Evolutionary conservation across 164 flowering plant species (phyloP).

Genomic region (Nelumbo lutea): DNA sequence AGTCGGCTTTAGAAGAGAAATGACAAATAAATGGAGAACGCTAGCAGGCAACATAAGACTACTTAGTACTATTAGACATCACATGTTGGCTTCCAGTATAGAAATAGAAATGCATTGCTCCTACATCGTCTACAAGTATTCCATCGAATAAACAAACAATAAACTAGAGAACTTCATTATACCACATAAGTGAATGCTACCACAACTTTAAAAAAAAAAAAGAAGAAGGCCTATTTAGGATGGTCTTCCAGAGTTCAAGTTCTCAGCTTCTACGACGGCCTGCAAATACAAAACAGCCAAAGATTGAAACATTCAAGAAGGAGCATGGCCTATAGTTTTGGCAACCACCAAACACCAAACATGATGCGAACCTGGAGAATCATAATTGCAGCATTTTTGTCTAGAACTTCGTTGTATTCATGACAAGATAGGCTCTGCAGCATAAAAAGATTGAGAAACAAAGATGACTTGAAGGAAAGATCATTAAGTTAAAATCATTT

Average conservation of each 20-base stretch:
- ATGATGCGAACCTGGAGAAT: conserved; percentile 58
- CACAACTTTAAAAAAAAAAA: too few species aligned
- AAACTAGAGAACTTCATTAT: neutral
- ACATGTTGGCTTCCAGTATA: neutral
- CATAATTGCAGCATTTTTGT: conserved; percentile 74
- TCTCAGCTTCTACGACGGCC: conserved; percentile 67
- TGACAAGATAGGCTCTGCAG: conserved; percentile 63
- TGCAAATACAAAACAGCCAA: conserved; percentile 19
- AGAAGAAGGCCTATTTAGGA: neutral
- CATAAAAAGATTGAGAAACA: conserved; percentile 11
- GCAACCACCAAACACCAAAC: neutral
- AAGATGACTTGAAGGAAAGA: neutral
- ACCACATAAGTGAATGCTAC: neutral
- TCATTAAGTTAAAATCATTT: neutral
- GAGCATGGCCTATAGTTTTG: neutral
- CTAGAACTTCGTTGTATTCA: conserved; percentile 83
- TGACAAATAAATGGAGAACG: too few species aligned
- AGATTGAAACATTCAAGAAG: neutral
- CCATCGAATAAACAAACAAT: too few species aligned
- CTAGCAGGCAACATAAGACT: too few species aligned
- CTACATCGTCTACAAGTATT: too few species aligned
- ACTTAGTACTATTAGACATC: too few species aligned
- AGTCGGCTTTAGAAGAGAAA: too few species aligned
- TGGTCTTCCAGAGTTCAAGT: conserved; percentile 13
- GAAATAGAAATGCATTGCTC: too few species aligned